Evolutionary conservation across 164 flowering plant species (phyloP), one percentile per base, ranked within the genome.

Genomic region (Tinospora cordifolia): DNA sequence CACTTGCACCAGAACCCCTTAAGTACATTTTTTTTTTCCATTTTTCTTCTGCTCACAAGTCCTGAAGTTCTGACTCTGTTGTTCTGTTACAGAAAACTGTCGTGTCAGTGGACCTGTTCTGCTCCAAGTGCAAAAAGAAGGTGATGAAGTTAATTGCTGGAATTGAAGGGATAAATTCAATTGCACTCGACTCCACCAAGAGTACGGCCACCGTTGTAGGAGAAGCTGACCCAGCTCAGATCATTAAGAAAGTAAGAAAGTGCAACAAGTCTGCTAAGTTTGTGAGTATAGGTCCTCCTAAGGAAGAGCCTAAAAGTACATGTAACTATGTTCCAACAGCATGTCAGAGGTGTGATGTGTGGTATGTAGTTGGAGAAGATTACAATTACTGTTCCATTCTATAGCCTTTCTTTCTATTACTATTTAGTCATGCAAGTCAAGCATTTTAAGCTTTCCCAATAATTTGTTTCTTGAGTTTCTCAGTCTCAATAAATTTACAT

Each of bases 101-200:
- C 21, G 81, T 87, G 85, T 81, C 86, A 80, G 88, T 87, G 77
- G 82, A 81, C 47, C 70, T 85, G 57, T 72, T 84, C 27, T 87
- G 88, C 71, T 80, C 83, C 15, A 87, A 79, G 73, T 87, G 90
- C 83, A 81, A 78, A 69, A 79, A 70, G 79, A 85, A 76, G 74
- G 90, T 84, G 73, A 84, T 87, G 88, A 85, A 82, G 79, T 78
- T 81, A 73, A 75, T 87, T 66, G 81, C 88, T 46, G 69, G 70
- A n/a, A 51, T 85, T 21, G 90, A 79, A 77, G 86, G 90, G n/a
- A 76, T 87, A 76, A 83, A 77, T 63, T 85, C 88, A 2, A 78
- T 85, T 24, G 86, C 77, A 51, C 85, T 85, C 3, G 90, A 85
- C 81, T 69, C 85, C 0, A 65, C 87, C 24, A 87, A 85, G 62